phyloP scores from a whole-genome alignment of 163 green algal species.

The Chlorella variabilis region DNA sequence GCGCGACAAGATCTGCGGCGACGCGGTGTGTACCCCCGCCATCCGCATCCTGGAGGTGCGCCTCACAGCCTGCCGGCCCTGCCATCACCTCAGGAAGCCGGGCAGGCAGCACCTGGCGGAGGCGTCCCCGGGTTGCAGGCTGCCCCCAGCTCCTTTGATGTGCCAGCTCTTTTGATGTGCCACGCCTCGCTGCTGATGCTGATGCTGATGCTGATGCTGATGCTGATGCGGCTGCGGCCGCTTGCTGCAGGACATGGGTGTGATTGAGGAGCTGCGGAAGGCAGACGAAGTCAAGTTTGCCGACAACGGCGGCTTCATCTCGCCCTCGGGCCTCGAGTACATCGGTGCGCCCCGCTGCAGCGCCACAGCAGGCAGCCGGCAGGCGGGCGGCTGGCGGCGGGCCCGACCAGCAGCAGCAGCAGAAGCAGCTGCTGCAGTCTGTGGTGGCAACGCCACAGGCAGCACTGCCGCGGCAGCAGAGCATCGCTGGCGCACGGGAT shows the following conservation, averaged over 20 bases:
- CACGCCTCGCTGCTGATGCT: neutral
- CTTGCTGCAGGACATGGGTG: constrained; percentile 72
- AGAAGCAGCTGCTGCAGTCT: neutral
- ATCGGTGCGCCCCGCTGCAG: constrained; percentile 62
- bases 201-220: no score
- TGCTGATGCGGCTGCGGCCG: no score
- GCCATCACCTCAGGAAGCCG: neutral
- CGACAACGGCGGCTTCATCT: constrained; percentile 90
- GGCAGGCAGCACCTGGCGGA: no score
- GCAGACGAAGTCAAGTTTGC: constrained; percentile 92
- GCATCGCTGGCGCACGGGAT: no score
- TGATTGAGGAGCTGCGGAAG: constrained; percentile 78
- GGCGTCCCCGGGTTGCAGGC: no score
- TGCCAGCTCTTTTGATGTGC: no score
- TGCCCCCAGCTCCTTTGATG: no score
- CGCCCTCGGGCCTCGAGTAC: constrained; percentile 84
- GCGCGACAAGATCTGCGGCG: constrained; percentile 87
- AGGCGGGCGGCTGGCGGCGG: no score
- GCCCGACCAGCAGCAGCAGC: no score
- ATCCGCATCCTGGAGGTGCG: constrained; percentile 55
- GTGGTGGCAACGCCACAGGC: neutral
- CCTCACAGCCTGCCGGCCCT: neutral
- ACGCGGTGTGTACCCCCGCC: constrained; percentile 89
- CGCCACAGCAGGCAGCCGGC: neutral
- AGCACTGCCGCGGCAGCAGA: neutral